phyloP scores from a whole-genome alignment of 257 asterid species.

The Solanum corneliomulleri region DNA sequence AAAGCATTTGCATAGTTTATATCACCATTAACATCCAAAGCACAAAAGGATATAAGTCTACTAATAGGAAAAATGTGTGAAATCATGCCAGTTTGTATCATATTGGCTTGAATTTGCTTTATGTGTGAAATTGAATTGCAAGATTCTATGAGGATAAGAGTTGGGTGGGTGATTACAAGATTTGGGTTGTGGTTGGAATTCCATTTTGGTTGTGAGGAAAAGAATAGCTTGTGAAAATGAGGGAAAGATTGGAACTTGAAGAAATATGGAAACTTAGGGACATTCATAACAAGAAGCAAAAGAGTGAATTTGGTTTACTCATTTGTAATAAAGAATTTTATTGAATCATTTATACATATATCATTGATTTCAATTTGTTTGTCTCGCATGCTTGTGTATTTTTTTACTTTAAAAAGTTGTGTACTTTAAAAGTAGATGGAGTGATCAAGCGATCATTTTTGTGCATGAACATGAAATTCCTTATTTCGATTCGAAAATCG shows the following conservation, averaged over 20 bases:
- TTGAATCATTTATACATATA: neutral
- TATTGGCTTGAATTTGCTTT: constrained; percentile 65
- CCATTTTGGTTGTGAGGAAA: constrained; percentile 49
- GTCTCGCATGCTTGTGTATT: rapidly evolving
- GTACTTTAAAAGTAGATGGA: neutral
- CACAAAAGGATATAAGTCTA: constrained; percentile 51
- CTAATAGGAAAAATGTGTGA: constrained; percentile 65
- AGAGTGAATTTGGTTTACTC: neutral
- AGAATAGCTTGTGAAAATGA: neutral
- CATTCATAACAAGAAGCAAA: neutral
- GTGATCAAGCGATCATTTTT: neutral
- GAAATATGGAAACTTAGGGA: neutral
- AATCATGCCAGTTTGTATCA: constrained; percentile 56
- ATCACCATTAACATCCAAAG: constrained; percentile 50
- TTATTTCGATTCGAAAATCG: rapidly evolving
- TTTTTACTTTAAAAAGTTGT: rapidly evolving
- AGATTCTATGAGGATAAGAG: constrained; percentile 62
- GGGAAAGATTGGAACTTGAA: neutral
- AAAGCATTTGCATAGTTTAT: constrained; percentile 30
- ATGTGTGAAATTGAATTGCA: constrained; percentile 66
- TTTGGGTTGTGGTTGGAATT: constrained; percentile 42
- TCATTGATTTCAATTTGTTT: neutral
- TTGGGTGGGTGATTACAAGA: constrained; percentile 59
- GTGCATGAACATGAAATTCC: neutral
- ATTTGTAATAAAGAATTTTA: neutral